Conservation (phyloP, 2,329 filamentous ascomycete species). For the Aspergillus candidus region DNA sequence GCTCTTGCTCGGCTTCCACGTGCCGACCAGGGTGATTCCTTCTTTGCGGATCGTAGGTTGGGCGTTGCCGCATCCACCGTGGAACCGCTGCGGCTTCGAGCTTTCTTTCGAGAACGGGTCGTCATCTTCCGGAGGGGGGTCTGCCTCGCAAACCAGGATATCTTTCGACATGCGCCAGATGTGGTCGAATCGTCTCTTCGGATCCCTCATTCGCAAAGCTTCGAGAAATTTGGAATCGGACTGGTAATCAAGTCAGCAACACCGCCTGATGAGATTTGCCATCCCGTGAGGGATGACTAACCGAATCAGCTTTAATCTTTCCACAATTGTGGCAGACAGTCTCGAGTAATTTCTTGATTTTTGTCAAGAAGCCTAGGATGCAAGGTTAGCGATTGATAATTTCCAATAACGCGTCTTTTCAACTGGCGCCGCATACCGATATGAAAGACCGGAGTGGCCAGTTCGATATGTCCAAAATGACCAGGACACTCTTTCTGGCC, state of each 20-base stretch:
- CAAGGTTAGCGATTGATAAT: constrained; percentile 18
- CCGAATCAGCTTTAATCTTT: constrained; percentile 94
- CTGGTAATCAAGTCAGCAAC: constrained; percentile 53
- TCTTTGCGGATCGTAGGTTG: constrained; percentile 85
- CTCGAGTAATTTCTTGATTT: constrained; percentile 98
- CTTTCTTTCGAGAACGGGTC: constrained; percentile 63
- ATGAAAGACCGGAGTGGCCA: constrained; percentile 94
- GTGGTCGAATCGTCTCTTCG: constrained; percentile 86
- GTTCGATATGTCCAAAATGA: constrained; percentile 97
- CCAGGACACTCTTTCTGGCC: constrained; percentile 94
- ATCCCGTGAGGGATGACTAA: constrained; percentile 67
- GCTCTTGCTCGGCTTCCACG: constrained; percentile 64
- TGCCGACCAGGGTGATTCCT: constrained; percentile 74
- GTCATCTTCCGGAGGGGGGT: constrained; percentile 60
- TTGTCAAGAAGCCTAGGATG: constrained; percentile 80
- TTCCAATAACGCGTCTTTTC: too few relatives aligned
- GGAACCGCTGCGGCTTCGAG: constrained; percentile 50
- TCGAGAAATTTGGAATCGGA: constrained; percentile 76
- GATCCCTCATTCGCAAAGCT: constrained; percentile 79
- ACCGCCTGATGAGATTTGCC: constrained; percentile 48
- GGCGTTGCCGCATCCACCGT: constrained; percentile 89
- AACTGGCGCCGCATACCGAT: constrained; percentile 45
- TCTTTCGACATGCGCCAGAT: constrained; percentile 91
- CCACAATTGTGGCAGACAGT: constrained; percentile 99
- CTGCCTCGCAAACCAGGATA: constrained; percentile 76